Base-by-base conservation (phyloP, 805 yeast species). In the Barnettozyma botsteinii region DNA sequence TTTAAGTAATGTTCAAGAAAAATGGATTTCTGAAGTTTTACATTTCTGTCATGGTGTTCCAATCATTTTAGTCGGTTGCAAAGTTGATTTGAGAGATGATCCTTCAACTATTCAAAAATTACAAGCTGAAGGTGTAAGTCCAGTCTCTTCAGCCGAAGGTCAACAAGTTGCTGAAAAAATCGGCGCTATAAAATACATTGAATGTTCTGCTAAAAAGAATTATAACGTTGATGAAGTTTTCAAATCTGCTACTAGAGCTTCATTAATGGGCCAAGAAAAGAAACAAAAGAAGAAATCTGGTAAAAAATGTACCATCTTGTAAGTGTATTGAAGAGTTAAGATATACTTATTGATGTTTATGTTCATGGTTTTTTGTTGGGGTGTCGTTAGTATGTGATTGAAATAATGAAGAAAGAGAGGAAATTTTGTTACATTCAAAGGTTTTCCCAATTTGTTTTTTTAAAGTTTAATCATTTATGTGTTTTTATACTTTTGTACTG, bases 41-140 rank as follows among this genome's bases (percentile, higher is more conserved):
- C 95, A 87, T 64, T 87, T 87, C 77, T 88, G 96, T 67, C 95
- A 82, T 57, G 93, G 91, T 62, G 88, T 87, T 40, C 96, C 96
- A 57, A 85, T 87, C 62, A 83, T 88, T 53, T 72, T 88, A 42
- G 96, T 87, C 54, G 96, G 95, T 54, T 86, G 95, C 71, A 88
- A 88, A 70, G 76, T 77, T 52, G 96, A 88, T 69, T 73, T 88
- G 59, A 82, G 96, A 69, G 75, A 82, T 60, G 95, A 87, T 62
- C 79, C 79, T 45, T 72, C 75, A 57, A 82, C 89, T 32, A 77
- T 82, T 51, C 89, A 84, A 62, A 77, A 72, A 57, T 75, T 87
- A 55, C 71, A 81, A 60, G 79, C 79, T 55, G 77, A 81, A 48
- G 81, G 83, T 50, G 85, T 81, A 65, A 78, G 77, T 57, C 95